Conservation (phyloP, 768 basidiomycete genomes). For the Solioccasus polychromus region DNA sequence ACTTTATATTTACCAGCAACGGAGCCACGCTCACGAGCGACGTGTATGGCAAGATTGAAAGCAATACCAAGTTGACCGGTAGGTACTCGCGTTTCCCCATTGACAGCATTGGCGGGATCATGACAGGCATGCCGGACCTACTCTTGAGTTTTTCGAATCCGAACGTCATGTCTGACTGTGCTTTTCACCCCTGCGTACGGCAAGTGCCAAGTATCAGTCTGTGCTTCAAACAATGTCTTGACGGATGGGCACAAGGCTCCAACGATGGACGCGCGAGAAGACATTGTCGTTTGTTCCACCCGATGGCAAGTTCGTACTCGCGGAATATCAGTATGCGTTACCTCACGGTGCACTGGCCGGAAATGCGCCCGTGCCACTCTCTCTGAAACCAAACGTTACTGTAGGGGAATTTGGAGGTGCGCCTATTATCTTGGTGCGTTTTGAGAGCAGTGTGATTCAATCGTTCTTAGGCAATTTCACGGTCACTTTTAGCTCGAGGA, state of each 20-base stretch:
- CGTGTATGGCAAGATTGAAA: slow-evolving; percentile 76
- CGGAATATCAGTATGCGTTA: slow-evolving; percentile 74
- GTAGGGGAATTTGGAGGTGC: slow-evolving; percentile 32
- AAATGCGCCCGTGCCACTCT: slow-evolving; percentile 49
- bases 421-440: not conserved
- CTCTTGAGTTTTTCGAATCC: slow-evolving; percentile 74
- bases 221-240: slow-evolving; percentile 2
- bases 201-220: slow-evolving; percentile 31
- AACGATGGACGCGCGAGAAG: slow-evolving; percentile 75
- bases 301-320: slow-evolving; percentile 81
- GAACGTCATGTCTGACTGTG: slow-evolving; percentile 68
- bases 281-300: slow-evolving; percentile 89
- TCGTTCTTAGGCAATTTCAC: slow-evolving; percentile 52
- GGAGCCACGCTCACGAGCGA: slow-evolving; percentile 64
- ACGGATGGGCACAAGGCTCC: slow-evolving; percentile 48
- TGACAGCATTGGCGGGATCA: not conserved
- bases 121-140: slow-evolving; percentile 84
- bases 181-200: slow-evolving; percentile 94
- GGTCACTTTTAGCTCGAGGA: slow-evolving; percentile 60
- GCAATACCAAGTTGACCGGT: slow-evolving; percentile 78
- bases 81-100: slow-evolving; percentile 4
- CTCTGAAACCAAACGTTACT: slow-evolving; percentile 43
- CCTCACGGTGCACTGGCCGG: slow-evolving; percentile 36
- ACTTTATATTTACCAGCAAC: slow-evolving; percentile 40
- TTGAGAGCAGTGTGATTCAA: not conserved